phyloP scores from a whole-genome alignment of 176 grass and related monocot species.

The Carex cristatella region DNA sequence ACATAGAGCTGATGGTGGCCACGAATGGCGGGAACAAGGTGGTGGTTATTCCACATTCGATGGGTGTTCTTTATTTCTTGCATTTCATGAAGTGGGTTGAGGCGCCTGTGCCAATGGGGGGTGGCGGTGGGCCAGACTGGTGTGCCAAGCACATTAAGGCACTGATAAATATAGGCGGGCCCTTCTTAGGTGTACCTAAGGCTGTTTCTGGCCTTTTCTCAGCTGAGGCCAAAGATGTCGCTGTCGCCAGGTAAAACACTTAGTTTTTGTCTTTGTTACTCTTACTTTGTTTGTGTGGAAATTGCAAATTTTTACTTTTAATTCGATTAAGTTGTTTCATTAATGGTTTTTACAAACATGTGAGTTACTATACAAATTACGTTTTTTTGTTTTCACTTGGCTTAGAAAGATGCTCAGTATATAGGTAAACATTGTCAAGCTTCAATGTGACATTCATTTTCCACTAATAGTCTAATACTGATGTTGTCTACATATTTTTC shows the following conservation, averaged over 20 bases:
- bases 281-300: not conserved
- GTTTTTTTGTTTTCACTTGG: not conserved
- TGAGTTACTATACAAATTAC: not conserved
- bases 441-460: not conserved
- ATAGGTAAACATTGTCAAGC: not conserved
- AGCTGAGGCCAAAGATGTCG: constrained; percentile 97
- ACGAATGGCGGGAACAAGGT: constrained; percentile 95
- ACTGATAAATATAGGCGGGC: constrained; percentile 86
- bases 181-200: constrained; percentile 96
- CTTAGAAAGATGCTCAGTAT: not conserved
- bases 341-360: not conserved
- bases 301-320: not conserved
- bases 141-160: constrained; percentile 94
- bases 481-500: not conserved
- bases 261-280: not conserved
- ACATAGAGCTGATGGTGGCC: constrained; percentile 84
- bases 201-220: constrained; percentile 88
- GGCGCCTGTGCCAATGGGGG: constrained; percentile 81
- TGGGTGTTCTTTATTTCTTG: constrained; percentile 95
- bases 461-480: not conserved
- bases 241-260: constrained; percentile 68
- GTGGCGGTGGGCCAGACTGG: constrained; percentile 86
- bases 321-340: not conserved
- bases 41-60: constrained; percentile 95
- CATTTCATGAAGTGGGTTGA: constrained; percentile 99